phyloP scores from a whole-genome alignment of 2,329 filamentous ascomycete species.

The Amesomyces nigricolor region DNA sequence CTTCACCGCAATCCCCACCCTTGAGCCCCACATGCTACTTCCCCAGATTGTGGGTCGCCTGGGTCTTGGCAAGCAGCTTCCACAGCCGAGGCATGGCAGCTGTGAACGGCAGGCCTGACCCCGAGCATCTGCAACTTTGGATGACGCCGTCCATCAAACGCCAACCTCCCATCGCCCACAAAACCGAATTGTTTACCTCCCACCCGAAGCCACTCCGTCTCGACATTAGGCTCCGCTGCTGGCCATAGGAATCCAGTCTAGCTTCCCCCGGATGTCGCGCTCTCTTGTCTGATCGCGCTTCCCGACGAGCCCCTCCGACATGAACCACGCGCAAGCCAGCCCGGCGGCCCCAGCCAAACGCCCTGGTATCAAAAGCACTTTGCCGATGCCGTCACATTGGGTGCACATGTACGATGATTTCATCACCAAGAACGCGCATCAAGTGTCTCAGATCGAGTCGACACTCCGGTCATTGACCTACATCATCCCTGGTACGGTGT shows the following conservation, averaged over 20 bases:
- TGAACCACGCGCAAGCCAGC: not conserved
- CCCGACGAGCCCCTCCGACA: slow-evolving; percentile 17
- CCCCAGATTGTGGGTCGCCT: too few species aligned
- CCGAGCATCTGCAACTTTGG: too few species aligned
- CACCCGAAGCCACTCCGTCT: too few species aligned
- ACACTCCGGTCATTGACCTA: slow-evolving; percentile 89
- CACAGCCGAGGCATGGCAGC: slow-evolving; percentile 8
- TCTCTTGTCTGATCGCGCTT: not conserved
- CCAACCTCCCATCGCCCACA: too few species aligned
- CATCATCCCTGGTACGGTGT: slow-evolving; percentile 57
- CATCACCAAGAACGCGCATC: slow-evolving; percentile 88
- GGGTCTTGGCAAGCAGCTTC: slow-evolving; percentile 2
- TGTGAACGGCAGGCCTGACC: too few species aligned
- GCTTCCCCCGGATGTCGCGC: not conserved
- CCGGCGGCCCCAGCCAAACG: slow-evolving; percentile 1
- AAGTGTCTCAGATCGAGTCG: slow-evolving; percentile 92
- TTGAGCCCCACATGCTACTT: too few species aligned
- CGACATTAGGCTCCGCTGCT: too few species aligned
- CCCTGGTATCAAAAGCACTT: not conserved
- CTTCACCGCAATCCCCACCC: too few species aligned
- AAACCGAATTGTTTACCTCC: too few species aligned
- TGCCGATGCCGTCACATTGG: slow-evolving; percentile 60
- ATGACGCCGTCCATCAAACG: too few species aligned
- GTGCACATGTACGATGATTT: slow-evolving; percentile 76
- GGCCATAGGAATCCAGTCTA: too few species aligned